Evolutionary conservation across 441 rosid genomes (phyloP).

Genomic region (Aquilaria agallochum): DNA sequence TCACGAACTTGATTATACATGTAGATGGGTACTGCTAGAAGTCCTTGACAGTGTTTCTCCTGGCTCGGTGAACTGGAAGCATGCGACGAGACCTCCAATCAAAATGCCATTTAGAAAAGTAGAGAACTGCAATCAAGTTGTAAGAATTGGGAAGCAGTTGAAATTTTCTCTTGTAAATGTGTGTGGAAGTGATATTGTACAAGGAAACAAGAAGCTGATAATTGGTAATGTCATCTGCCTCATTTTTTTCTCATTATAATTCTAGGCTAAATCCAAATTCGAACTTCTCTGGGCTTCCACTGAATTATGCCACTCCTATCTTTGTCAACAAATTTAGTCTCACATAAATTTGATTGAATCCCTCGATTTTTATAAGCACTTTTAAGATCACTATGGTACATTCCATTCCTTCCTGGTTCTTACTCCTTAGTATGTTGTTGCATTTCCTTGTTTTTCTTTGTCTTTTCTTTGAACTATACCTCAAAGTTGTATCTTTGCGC

Average conservation of each 20-base stretch:
- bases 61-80: slow-evolving; percentile 73
- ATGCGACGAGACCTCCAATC: slow-evolving; percentile 70
- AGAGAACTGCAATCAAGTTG: slow-evolving; percentile 74
- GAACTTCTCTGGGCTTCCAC: too few relatives aligned
- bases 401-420: too few relatives aligned
- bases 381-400: too few relatives aligned
- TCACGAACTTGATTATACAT: slow-evolving; percentile 12
- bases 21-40: slow-evolving; percentile 72
- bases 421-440: too few relatives aligned
- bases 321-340: too few relatives aligned
- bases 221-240: slow-evolving; percentile 37
- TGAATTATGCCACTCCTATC: too few relatives aligned
- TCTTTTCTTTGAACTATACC: too few relatives aligned
- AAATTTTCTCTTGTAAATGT: slow-evolving; percentile 70
- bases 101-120: slow-evolving; percentile 78
- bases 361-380: too few relatives aligned
- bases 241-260: neutral
- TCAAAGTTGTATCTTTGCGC: too few relatives aligned
- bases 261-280: neutral
- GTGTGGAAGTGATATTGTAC: slow-evolving; percentile 67
- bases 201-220: slow-evolving; percentile 80
- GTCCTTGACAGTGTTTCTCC: slow-evolving; percentile 63
- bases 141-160: slow-evolving; percentile 60
- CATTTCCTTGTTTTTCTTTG: too few relatives aligned
- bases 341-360: too few relatives aligned